Percentiles rank a stretch among this genome's conserved stretches.
Conservation (phyloP, 441 rosid species). For the Syzygium malaccense region DNA sequence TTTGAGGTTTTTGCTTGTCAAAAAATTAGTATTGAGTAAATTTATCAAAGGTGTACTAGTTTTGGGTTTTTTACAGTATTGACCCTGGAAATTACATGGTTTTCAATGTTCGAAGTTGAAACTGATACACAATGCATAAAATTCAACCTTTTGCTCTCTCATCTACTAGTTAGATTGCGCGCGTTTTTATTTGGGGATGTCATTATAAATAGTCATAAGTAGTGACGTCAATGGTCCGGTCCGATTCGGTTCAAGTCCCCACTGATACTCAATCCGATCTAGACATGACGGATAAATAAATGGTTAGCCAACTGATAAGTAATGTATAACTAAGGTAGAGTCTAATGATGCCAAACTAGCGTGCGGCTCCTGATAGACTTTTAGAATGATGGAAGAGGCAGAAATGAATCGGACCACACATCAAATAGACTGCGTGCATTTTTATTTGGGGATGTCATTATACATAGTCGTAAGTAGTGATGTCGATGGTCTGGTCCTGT, state of each 20-base stretch:
- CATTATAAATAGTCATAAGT: background rate
- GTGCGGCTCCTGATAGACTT: background rate
- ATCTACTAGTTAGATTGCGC: background rate
- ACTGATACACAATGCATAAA: background rate
- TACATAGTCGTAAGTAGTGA: background rate
- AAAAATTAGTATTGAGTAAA: too few relatives aligned
- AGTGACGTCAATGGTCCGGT: fast-evolving
- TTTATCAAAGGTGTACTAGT: too few relatives aligned
- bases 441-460: background rate
- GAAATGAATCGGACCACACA: background rate
- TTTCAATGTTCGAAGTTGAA: background rate
- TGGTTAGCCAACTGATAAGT: too few relatives aligned
- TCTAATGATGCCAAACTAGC: background rate
- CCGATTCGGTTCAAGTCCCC: background rate
- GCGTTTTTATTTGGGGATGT: background rate
- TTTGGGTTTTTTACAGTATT: too few relatives aligned
- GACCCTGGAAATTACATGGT: background rate
- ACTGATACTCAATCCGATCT: background rate
- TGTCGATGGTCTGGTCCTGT: fast-evolving
- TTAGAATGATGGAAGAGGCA: background rate
- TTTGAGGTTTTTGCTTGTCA: too few relatives aligned
- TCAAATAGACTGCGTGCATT: fast-evolving
- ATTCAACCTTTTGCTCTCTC: background rate
- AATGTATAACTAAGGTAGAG: too few relatives aligned
- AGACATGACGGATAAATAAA: too few relatives aligned